Evolutionary conservation across 306 rosid genomes (phyloP), one percentile per base, ranked within the genome.

Genomic region (Canavalia gladiata): DNA sequence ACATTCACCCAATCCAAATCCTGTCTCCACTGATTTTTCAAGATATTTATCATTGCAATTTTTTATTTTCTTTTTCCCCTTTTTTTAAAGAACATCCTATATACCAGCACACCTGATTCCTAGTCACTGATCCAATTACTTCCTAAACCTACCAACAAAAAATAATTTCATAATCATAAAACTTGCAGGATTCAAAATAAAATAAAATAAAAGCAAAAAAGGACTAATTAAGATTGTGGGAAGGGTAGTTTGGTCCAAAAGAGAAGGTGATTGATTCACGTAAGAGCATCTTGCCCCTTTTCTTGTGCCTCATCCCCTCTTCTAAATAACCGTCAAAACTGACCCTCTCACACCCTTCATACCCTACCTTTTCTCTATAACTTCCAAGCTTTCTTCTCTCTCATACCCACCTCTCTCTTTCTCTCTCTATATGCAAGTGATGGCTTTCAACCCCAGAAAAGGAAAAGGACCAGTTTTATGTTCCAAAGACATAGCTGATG

Each of bases 241-340:
- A 49, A 29, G 62, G 34, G 51, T 34, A 49, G 65, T 80, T 71
- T 59, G 29, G 46, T 11, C 46, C 35, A 11, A 35, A 72, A 62
- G 29, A 28, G 29, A 72, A 59, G 46, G 65, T 81, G 63, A 28
- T 74, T 7, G 52, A 47, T 18, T 41, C 68, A 85, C 85, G 74
- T 72, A 50, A 73, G 65, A 51, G 50, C 68, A 60, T 76, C 12
- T 76, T 83, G 13, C 68, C 64, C 65, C 74, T 0, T 69, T 59
- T 74, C 74, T 64, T 78, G 2, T 56, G 39, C 84, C 74, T 33
- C 65, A 55, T 68, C 33, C 64, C 30, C 33, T 55, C 49, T 71
- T 52, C 59, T 34, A 43, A 72, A 78, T 81, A 87, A 87, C 90
- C 81, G 79, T 72, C 81, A 72, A 83, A 72, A 76, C 73, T 72